These are phyloP conservation scores for Colletotrichum karsti DNA, from an alignment of 2,329 filamentous ascomycete species.

Conservation along the genomic window DNA sequence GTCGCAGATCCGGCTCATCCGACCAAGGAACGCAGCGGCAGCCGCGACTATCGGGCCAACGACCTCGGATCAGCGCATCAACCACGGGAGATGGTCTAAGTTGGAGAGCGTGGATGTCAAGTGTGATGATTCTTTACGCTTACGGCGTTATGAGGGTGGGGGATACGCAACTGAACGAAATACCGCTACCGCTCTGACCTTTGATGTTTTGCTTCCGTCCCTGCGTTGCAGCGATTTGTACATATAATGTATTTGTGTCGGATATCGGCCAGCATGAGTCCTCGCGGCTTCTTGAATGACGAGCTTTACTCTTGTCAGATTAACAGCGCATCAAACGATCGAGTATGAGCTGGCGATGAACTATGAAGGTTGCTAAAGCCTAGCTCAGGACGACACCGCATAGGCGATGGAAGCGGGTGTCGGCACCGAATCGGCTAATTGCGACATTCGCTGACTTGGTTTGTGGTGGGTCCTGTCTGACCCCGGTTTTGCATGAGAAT, in stretches of 20 bases:
- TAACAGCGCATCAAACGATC: neutral
- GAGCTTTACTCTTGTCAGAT: neutral
- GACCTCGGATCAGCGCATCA: slow-evolving; percentile 24
- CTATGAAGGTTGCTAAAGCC: neutral
- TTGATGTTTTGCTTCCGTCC: neutral
- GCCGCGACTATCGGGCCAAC: slow-evolving; percentile 24
- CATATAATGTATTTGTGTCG: neutral
- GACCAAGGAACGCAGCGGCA: slow-evolving; percentile 23
- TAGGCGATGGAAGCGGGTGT: neutral
- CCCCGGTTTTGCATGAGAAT: neutral
- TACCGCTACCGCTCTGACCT: neutral
- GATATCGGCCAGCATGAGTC: neutral
- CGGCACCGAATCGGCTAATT: slow-evolving; percentile 24
- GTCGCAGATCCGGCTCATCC: slow-evolving; percentile 15
- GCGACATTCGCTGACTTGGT: neutral
- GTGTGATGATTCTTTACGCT: neutral
- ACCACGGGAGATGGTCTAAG: slow-evolving; percentile 28
- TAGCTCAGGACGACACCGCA: neutral
- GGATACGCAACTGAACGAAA: slow-evolving; percentile 2
- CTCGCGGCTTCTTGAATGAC: neutral
- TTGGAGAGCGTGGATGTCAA: neutral
- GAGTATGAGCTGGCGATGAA: no score
- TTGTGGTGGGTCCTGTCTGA: neutral
- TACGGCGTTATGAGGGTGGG: neutral
- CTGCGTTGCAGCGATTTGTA: neutral